Conservation (phyloP, 257 asterid species). For the Solanum tacnaense region DNA sequence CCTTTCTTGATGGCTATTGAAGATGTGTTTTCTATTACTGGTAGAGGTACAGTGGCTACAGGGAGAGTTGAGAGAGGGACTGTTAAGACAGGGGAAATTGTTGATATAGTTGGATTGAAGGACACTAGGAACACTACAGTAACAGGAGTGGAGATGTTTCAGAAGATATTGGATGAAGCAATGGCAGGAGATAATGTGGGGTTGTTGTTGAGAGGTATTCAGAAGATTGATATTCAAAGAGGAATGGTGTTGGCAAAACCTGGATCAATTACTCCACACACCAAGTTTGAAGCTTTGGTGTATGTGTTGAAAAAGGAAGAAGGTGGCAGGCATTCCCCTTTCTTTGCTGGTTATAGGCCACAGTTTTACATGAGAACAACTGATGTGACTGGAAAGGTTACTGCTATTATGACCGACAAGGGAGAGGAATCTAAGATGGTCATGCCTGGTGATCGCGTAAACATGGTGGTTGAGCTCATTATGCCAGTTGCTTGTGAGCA, state of each 20-base stretch:
- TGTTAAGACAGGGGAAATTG: conserved; percentile 57
- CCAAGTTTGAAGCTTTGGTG: conserved; percentile 61
- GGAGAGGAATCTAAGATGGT: conserved; percentile 92
- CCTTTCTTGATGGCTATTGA: conserved; percentile 90
- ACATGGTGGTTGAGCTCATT: conserved; percentile 91
- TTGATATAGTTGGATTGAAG: conserved; percentile 70
- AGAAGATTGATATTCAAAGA: conserved; percentile 72
- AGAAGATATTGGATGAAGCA: conserved; percentile 82
- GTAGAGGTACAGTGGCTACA: conserved; percentile 91
- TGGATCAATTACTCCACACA: conserved; percentile 74
- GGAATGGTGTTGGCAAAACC: conserved; percentile 97
- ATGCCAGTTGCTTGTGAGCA: conserved; percentile 93
- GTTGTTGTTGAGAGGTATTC: conserved; percentile 79
- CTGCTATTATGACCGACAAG: conserved; percentile 31
- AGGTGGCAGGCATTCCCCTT: conserved; percentile 95
- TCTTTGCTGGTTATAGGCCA: conserved; percentile 88
- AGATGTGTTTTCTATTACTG: conserved; percentile 88
- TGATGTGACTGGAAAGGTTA: conserved; percentile 53
- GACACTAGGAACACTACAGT: conserved; percentile 75
- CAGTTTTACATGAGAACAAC: conserved; percentile 99
- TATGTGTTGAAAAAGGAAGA: conserved; percentile 98
- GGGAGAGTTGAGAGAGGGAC: conserved; percentile 93
- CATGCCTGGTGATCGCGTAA: conserved; percentile 94
- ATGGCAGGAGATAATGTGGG: conserved; percentile 97
- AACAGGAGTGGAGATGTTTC: conserved; percentile 94